A percentile compares a stretch with the other conserved stretches of the same genome.
These are phyloP conservation scores for Phaeosphaeriaceae sp. DNA, from an alignment of 2,329 filamentous ascomycete species.

Conservation along the genomic window DNA sequence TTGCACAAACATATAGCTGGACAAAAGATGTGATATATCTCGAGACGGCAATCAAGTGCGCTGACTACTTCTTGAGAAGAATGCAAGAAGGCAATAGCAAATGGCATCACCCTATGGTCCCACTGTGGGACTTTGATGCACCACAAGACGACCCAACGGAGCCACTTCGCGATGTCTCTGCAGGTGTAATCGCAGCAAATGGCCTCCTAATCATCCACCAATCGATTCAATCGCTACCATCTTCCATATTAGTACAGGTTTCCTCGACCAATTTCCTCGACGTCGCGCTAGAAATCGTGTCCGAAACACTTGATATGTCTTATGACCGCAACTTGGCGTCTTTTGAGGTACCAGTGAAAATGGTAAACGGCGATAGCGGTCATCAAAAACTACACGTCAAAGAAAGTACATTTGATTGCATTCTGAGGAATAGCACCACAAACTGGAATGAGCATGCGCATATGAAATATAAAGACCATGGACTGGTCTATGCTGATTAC, in stretches of 20 bases:
- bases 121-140: slow-evolving; percentile 61
- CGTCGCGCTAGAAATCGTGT: slow-evolving; percentile 28
- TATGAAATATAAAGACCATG: slow-evolving; percentile 54
- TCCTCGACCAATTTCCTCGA: slow-evolving; percentile 15
- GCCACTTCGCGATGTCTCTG: slow-evolving; percentile 48
- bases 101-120: slow-evolving; percentile 44
- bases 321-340: slow-evolving; percentile 36
- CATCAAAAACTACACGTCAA: slow-evolving; percentile 26
- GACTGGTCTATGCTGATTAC: slow-evolving; percentile 59
- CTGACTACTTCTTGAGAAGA: slow-evolving; percentile 55
- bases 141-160: slow-evolving; percentile 46
- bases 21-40: slow-evolving; percentile 53
- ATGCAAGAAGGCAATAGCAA: slow-evolving; percentile 45
- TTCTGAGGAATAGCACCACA: slow-evolving; percentile 55
- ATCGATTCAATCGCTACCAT: slow-evolving; percentile 30
- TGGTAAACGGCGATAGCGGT: slow-evolving; percentile 20
- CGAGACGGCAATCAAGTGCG: slow-evolving; percentile 52
- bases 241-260: not conserved
- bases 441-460: slow-evolving; percentile 57
- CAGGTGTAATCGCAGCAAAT: slow-evolving; percentile 52
- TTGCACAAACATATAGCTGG: slow-evolving; percentile 57
- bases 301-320: slow-evolving; percentile 39
- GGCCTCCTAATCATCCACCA: slow-evolving; percentile 51
- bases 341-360: slow-evolving; percentile 19
- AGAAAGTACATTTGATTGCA: slow-evolving; percentile 51